Evolutionary conservation across 1,284 basidiomycete species (phyloP).

Genomic region (Earliella scabrosa): DNA sequence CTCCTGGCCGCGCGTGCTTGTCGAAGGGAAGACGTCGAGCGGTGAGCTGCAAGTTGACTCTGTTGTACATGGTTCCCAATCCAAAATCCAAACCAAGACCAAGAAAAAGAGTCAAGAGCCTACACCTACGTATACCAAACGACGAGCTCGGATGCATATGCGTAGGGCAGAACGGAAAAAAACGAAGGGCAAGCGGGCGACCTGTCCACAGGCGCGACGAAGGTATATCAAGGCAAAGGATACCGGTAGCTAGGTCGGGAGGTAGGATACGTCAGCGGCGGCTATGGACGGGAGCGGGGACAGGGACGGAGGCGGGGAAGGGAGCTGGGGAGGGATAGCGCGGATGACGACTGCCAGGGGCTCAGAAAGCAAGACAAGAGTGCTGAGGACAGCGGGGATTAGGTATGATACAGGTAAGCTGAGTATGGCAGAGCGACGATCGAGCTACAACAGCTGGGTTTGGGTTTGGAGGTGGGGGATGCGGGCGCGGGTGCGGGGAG

Average conservation of each 20-base stretch:
- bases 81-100: background rate
- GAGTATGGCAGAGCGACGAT: slow-evolving; percentile 15
- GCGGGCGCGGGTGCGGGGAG: background rate
- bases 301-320: background rate
- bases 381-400: background rate
- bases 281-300: too few species aligned
- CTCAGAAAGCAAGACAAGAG: slow-evolving; percentile 1
- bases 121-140: slow-evolving; percentile 1
- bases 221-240: background rate
- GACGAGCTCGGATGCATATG: too few species aligned
- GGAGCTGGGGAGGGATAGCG: background rate
- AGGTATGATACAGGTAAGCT: slow-evolving; percentile 12
- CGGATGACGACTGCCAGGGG: slow-evolving; percentile 8
- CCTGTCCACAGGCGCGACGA: slow-evolving; percentile 18
- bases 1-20: too few species aligned
- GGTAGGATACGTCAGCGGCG: too few species aligned
- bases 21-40: too few species aligned
- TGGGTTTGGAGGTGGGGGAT: too few species aligned
- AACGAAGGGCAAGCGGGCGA: slow-evolving; percentile 1
- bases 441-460: slow-evolving; percentile 24
- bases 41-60: background rate
- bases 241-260: too few species aligned
- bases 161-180: too few species aligned
- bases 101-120: background rate
- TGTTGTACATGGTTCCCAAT: slow-evolving; percentile 12